Evolutionary conservation across 2,329 filamentous ascomycete species (phyloP).

Genomic region (Paracoccidioides brasiliensis): DNA sequence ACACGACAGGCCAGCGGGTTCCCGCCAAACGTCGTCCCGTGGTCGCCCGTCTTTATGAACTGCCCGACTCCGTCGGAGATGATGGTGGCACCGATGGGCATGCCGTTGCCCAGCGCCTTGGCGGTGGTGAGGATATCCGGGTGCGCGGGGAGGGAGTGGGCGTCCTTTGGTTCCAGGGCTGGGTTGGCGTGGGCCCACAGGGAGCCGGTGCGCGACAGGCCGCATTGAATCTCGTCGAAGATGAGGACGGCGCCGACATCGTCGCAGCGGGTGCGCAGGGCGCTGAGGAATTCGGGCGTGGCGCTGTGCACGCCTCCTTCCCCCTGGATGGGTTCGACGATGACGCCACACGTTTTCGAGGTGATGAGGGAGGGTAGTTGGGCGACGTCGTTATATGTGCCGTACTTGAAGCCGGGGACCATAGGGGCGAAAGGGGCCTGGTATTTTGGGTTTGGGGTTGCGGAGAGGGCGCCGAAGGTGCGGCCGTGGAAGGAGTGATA

Average conservation of each 20-base stretch:
- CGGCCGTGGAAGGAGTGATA: constrained; percentile 87
- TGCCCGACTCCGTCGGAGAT: constrained; percentile 54
- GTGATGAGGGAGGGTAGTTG: constrained; percentile 63
- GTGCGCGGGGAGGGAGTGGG: constrained; percentile 50
- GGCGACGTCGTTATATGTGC: constrained; percentile 68
- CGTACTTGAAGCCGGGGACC: constrained; percentile 84
- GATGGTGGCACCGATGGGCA: constrained; percentile 79
- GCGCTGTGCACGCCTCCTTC: constrained; percentile 87
- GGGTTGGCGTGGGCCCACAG: constrained; percentile 79
- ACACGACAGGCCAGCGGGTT: constrained; percentile 78
- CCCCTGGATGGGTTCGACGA: constrained; percentile 93
- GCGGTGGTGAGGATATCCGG: constrained; percentile 89
- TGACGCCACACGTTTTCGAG: constrained; percentile 79
- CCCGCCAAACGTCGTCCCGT: constrained; percentile 88
- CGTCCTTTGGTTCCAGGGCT: constrained; percentile 35
- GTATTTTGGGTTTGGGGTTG: constrained; percentile 96
- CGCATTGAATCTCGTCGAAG: constrained; percentile 96
- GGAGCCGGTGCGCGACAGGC: constrained; percentile 69
- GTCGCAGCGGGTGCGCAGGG: constrained; percentile 71
- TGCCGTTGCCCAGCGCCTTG: constrained; percentile 92
- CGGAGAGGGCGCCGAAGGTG: constrained; percentile 90
- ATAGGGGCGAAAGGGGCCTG: constrained; percentile 90
- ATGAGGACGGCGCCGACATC: constrained; percentile 81
- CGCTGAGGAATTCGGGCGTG: constrained; percentile 66
- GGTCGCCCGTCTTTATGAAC: constrained; percentile 62